Evolutionary conservation across 2,329 filamentous ascomycete species (phyloP), one percentile per base, ranked within the genome.

Genomic region (Penicillium sp.): DNA sequence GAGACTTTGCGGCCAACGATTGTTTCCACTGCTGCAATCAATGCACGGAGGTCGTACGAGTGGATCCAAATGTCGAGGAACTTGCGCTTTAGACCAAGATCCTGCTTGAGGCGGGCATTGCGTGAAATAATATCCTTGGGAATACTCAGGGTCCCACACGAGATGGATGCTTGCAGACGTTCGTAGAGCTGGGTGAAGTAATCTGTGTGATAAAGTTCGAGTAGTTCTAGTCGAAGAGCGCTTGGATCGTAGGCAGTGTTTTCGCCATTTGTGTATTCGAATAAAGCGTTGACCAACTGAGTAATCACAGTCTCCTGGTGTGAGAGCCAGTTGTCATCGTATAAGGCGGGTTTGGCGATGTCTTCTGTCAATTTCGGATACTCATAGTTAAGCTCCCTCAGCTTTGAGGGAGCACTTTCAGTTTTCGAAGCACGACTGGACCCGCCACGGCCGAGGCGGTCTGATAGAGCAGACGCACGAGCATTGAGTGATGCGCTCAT

Each of bases 281-380:
- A 78, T 33, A 81, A 62, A 10, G 67, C 66, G 56, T 83, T 84
- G 32, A 79, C 58, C 5, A 83, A 64, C 53, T 82, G 79, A 0
- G 78, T 78, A 30, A 83, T 73, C 25, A 77, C 74, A 15, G 76
- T 65, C 54, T 83, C 80, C 53, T 83, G 79, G 45, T 82, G 75
- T 9, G 67, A 70, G 25, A 83, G 73, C 79, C 80, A 83, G 40
- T 75, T 70, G 31, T 82, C 78, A 52, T 83, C 79, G 56, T 82
- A 82, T 48, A 83, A 67, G 37, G 75, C 70, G n/a, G 78, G 71
- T 33, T 74, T 73, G 2, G 67, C 62, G 17, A 83, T 66, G 48
- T 80, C 71, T 43, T 81, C 77, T 1, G 60, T 52, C 3, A 82
- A 62, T 3, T 80, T 59, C 2, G 77, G 75, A 53, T 78, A 80